phyloP scores from a whole-genome alignment of 257 asterid genomes.

The Solanum okadae region DNA sequence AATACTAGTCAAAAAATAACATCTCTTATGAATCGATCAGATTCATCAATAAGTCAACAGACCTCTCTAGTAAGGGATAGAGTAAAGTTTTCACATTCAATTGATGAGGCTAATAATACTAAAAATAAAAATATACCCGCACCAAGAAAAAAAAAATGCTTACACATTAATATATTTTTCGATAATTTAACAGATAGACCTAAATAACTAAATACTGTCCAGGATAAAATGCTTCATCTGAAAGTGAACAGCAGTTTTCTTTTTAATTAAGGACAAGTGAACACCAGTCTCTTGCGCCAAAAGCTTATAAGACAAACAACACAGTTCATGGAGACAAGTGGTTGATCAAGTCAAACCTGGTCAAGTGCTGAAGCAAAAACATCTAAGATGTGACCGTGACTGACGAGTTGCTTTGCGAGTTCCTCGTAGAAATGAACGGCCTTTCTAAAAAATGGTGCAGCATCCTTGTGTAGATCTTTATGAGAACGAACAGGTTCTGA shows the following conservation, averaged over 20 bases:
- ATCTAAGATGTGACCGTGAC: slow-evolving; percentile 90
- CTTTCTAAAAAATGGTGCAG: slow-evolving; percentile 81
- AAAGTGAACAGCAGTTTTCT: background rate
- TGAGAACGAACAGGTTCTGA: slow-evolving; percentile 98
- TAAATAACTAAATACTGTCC: background rate
- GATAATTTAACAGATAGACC: background rate
- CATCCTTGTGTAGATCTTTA: slow-evolving; percentile 96
- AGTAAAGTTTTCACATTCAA: background rate
- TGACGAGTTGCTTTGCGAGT: slow-evolving; percentile 78
- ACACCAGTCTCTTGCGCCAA: background rate
- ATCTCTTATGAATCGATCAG: background rate
- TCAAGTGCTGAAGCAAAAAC: slow-evolving; percentile 96
- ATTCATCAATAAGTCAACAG: background rate
- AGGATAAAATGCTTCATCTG: background rate
- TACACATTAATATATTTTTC: background rate
- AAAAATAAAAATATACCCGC: background rate
- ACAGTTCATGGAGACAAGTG: background rate
- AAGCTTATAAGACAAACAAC: background rate
- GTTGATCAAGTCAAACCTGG: slow-evolving; percentile 50
- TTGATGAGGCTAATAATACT: background rate
- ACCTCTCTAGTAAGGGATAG: background rate
- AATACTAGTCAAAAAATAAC: background rate
- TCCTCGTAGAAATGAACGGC: slow-evolving; percentile 81
- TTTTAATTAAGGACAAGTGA: background rate
- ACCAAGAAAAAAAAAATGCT: background rate